Conservation (phyloP, 2,329 filamentous ascomycete species). For the Gremmenia infestans region DNA sequence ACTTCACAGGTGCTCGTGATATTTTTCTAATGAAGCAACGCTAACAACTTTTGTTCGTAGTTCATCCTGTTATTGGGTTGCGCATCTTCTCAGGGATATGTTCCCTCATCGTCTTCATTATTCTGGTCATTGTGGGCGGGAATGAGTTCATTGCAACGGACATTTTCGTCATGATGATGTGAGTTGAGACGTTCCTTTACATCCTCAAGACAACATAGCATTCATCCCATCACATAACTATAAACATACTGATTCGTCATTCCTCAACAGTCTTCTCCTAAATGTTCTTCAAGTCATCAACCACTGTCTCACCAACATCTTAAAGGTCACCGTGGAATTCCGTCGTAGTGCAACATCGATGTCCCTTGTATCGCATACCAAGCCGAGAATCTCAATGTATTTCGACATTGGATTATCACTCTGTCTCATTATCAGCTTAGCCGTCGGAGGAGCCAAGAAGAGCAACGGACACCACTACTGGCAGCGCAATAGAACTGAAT, state of each 20-base stretch:
- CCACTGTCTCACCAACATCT: slow-evolving; percentile 6
- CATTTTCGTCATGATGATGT: slow-evolving; percentile 9
- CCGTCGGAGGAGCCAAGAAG: slow-evolving; percentile 3
- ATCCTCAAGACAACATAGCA: neutral
- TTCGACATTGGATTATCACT: slow-evolving; percentile 9
- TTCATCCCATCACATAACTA: too few relatives aligned
- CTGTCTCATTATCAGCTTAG: slow-evolving; percentile 7
- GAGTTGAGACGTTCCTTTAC: neutral
- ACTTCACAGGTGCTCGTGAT: too few relatives aligned
- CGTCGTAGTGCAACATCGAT: slow-evolving; percentile 4
- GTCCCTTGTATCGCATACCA: neutral
- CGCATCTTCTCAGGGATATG: neutral
- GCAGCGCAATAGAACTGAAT: neutral
- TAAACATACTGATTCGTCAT: neutral
- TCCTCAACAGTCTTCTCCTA: slow-evolving; percentile 4
- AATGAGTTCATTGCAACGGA: neutral
- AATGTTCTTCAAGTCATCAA: slow-evolving; percentile 11
- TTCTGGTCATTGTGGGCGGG: neutral
- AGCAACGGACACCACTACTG: neutral
- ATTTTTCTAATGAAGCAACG: too few relatives aligned
- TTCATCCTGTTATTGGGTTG: neutral
- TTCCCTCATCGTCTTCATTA: neutral
- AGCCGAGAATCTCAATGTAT: slow-evolving; percentile 5
- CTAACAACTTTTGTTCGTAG: neutral
- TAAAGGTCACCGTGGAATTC: slow-evolving; percentile 15